A percentile compares a stretch with the other conserved stretches of the same genome.
These are phyloP conservation scores for Sorghum bicolor DNA, from an alignment of 176 grass and related monocot genomes.

Conservation along the genomic window Sorghum_bicolor_NCBIv3 NC_012872.2:10191501-10192000, in stretches of 20 bases:
- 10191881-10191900: not conserved
- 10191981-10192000: not conserved
- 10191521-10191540: conserved; percentile 1
- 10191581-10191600: not conserved
- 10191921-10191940: not conserved
- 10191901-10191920: not conserved
- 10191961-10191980: not conserved
- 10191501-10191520: not conserved
- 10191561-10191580: not conserved
- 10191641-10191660: not conserved
- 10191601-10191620: not conserved
- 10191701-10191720: not conserved
- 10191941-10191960: not conserved
- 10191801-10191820: not conserved
- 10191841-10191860: not conserved
- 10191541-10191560: not conserved
- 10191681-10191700: not conserved
- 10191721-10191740: not conserved
- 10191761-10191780: not conserved
- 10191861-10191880: not conserved
- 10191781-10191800: not conserved
- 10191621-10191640: not conserved
- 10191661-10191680: not conserved
- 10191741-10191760: not conserved
- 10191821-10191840: not conserved